phyloP scores from a whole-genome alignment of 2,329 filamentous ascomycete genomes.

The Penicillium sp. region DNA sequence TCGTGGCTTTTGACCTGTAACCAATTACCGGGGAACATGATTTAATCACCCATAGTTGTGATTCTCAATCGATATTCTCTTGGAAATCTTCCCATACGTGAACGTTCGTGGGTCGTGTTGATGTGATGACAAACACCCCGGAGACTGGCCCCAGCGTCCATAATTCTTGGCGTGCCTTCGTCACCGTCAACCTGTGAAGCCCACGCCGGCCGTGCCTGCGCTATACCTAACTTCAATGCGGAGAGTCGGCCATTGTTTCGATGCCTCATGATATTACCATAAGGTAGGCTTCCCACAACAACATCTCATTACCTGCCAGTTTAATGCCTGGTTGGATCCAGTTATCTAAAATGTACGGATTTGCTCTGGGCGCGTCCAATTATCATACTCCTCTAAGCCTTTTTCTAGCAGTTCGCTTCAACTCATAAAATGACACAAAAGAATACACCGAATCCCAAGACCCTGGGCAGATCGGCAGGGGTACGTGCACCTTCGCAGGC shows the following conservation, averaged over 20 bases:
- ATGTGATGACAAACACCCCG: not conserved
- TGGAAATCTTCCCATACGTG: not conserved
- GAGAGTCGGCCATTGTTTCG: not conserved
- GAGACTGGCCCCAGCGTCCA: not conserved
- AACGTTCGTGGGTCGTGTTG: not conserved
- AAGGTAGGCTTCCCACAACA: not conserved
- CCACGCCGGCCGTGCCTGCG: not conserved
- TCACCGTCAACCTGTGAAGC: not conserved
- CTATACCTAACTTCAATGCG: not conserved
- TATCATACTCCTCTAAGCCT: not conserved
- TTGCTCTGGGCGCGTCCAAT: no score
- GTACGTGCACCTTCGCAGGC: constrained; percentile 10
- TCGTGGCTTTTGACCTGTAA: not conserved
- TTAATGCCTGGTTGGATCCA: not conserved
- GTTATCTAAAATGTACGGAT: not conserved
- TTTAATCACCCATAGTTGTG: not conserved
- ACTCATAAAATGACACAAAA: constrained; percentile 12
- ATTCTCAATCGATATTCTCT: not conserved
- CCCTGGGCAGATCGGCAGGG: constrained; percentile 19
- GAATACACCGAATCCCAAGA: constrained; percentile 10
- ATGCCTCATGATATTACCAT: not conserved
- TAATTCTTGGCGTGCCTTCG: not conserved
- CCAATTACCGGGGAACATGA: not conserved
- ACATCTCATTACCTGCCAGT: not conserved
- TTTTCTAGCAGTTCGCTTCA: not conserved